Base-by-base conservation (phyloP, 2,329 filamentous ascomycete genomes). In the Verticillium albo-atrum region DNA sequence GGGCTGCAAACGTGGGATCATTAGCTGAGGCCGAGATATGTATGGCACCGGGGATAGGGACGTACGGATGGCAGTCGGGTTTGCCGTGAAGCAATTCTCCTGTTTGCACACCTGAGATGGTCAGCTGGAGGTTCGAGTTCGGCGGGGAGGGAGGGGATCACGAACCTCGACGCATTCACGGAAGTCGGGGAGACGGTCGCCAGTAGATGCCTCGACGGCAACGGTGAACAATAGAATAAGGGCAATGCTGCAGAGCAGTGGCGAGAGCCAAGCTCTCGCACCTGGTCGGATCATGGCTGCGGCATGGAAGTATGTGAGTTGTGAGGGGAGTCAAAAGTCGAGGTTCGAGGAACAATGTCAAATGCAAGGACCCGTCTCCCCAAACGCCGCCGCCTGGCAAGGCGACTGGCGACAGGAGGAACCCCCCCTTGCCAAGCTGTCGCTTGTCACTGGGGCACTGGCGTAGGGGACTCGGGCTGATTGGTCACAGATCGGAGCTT, bases 121-220 rank as follows among this genome's bases (percentile, higher is more conserved):
- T 60, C 26, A 63, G 61, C 59, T 57, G 32, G 20, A 10, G 52
- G 32, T 35, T 4, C 42, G 27, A 34, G 25, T 51, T 32, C 51
- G 17, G 12, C 56, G 27, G 27, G 9, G n/a, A 17, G 32, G 50
- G 27, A 32, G 30, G 10, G 30, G 51, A 35, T 70, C 37, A 74
- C 78, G 64, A 79, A 96, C 94, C 80, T 91, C 77, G 57, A 98
- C 85, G 72, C 95, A 99, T 73, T 92, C 82, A 70, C 82, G 84
- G 73, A 99, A 99, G 69, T 96, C 92, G 20, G 91, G 91, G 61
- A 97, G 79, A 58, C 86, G 83, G 74, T 99, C 95, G 65, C 95
- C 95, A 55, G 87, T 68, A 4, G 93, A 97, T 28, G 92, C 95
- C 58, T 80, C 75, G 17, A 79, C 79, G n/a, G 74, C 72, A 56